Evolutionary conservation across 306 rosid genomes (phyloP), one percentile per base, ranked within the genome.

Genomic region (Oemleria cerasiformis): DNA sequence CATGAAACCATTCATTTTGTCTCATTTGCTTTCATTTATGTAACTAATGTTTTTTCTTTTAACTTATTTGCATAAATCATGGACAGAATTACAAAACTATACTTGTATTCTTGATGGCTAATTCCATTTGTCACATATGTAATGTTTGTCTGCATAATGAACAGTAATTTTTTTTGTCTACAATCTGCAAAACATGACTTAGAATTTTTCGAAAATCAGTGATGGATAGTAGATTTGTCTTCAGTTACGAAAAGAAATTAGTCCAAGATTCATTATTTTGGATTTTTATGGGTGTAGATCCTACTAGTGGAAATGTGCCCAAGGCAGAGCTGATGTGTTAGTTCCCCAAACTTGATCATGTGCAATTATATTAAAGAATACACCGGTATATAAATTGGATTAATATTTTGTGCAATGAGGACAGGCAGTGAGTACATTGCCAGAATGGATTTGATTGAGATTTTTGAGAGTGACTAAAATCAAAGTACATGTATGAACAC

Each of bases 61-160:
- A 51, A 5, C 12, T 38, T 19, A 30, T 13, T 34, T 16, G 19
- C 12, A 7, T 20, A 20, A 12, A 68, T 68, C 20, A 7, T 20
- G 49, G 23, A 68, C 49, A 50, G 13, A 67, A 67, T 30, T 30
- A 4, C 59, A 67, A 67, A 68, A 39, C 19, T 38, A 10, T 49
- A 51, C 36, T 50, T 60, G 44, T 60, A 7, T 19, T 7, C 17
- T 41, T 3, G 6, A 51, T 68, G 45, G 17, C 61, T 17, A 53
- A 20, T 68, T 30, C 38, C 43, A 39, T 14, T 50, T 6, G 60
- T n/a, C 61, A 38, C 21, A 38, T 51, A 41, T 50, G 61, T 34
- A 50, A 36, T 36, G 20, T 68, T 44, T 19, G 23, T 39, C 51
- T 39, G n/a, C 49, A 54, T 16, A 50, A 20, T 6, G n/a, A 51